Conservation (phyloP, 78 protist genomes). For the Dictyostelium citrinum region DNA sequence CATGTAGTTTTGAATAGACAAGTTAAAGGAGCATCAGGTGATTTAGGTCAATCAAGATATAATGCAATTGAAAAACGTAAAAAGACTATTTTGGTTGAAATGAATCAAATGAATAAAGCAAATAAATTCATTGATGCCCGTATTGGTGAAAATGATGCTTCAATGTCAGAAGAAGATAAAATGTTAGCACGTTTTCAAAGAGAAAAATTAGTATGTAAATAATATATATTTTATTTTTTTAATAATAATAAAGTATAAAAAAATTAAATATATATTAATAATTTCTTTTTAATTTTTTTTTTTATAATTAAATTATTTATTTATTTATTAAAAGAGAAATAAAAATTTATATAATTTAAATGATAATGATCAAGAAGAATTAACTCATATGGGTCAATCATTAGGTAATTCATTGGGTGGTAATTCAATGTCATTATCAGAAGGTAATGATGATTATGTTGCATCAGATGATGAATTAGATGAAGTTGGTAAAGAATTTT, state of each 20-base stretch:
- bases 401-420: slow-evolving; percentile 45
- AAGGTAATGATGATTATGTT: slow-evolving; percentile 15
- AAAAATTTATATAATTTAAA: slow-evolving; percentile 65
- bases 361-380: slow-evolving; percentile 36
- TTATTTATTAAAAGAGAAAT: neutral
- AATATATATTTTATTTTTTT: no score
- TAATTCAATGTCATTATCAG: slow-evolving; percentile 8
- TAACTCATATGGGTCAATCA: slow-evolving; percentile 42
- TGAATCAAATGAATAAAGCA: slow-evolving; percentile 38
- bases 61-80: slow-evolving; percentile 78
- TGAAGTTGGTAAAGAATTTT: slow-evolving; percentile 11
- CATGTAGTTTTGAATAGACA: slow-evolving; percentile 48
- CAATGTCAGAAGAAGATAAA: slow-evolving; percentile 76
- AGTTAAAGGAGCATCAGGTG: slow-evolving; percentile 29
- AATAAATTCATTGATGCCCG: slow-evolving; percentile 61
- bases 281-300: neutral
- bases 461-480: slow-evolving; percentile 25
- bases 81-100: slow-evolving; percentile 58
- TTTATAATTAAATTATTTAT: neutral
- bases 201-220: slow-evolving; percentile 39
- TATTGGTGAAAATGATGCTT: slow-evolving; percentile 54
- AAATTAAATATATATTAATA: neutral
- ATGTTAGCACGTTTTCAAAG: slow-evolving; percentile 66
- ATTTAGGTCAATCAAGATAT: slow-evolving; percentile 79
- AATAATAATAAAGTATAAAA: no score